Conservation (phyloP, 2,329 filamentous ascomycete species). For the Fusarium floridanum region DNA sequence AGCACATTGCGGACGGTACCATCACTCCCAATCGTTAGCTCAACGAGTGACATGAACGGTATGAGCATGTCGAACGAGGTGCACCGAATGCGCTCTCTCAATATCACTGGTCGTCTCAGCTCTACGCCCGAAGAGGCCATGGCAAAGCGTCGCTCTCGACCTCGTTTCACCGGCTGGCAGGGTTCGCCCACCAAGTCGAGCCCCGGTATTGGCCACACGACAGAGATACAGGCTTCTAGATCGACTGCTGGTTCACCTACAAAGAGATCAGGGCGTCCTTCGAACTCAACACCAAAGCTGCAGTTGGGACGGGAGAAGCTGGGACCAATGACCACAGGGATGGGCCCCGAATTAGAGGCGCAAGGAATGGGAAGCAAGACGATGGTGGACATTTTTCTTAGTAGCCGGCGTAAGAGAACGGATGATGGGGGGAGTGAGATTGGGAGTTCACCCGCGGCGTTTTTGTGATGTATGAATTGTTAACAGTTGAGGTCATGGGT, state of each 20-base stretch:
- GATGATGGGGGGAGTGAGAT: conserved; percentile 49
- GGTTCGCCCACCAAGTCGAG: conserved; percentile 48
- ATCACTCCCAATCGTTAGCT: conserved; percentile 40
- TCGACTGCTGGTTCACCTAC: conserved; percentile 15
- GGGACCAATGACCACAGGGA: conserved; percentile 9
- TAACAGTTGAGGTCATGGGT: not conserved
- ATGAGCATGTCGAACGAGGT: conserved; percentile 2
- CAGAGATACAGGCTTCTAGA: conserved; percentile 30
- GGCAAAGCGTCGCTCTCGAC: conserved; percentile 37
- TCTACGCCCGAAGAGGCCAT: conserved; percentile 34
- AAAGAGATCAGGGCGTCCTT: not conserved
- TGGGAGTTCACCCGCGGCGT: conserved; percentile 49
- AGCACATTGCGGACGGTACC: conserved; percentile 43
- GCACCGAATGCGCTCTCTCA: conserved; percentile 45
- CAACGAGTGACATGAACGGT: not conserved
- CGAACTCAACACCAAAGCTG: conserved; percentile 13
- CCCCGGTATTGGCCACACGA: conserved; percentile 33
- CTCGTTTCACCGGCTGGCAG: conserved; percentile 32
- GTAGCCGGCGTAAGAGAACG: conserved; percentile 59
- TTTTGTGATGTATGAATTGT: conserved; percentile 45
- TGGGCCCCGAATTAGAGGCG: conserved; percentile 40
- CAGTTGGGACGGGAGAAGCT: conserved; percentile 19
- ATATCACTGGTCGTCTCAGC: conserved; percentile 35
- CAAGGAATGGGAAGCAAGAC: conserved; percentile 60
- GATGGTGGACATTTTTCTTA: conserved; percentile 69